Evolutionary conservation across 2,329 filamentous ascomycete genomes (phyloP).

Genomic region (Fusarium cicatricum): DNA sequence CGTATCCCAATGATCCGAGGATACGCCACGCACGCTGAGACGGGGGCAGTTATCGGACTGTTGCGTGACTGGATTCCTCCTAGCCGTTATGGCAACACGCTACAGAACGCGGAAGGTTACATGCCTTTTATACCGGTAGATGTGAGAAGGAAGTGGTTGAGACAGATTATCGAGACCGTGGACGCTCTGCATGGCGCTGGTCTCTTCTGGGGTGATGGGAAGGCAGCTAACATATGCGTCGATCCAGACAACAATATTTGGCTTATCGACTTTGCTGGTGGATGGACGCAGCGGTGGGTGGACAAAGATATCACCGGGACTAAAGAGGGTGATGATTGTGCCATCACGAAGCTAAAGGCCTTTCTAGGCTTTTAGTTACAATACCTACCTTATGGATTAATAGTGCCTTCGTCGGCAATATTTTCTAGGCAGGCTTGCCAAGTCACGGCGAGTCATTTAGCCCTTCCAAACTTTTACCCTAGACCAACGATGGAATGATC

Average conservation of each 20-base stretch:
- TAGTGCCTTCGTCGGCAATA: background rate
- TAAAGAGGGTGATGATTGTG: background rate
- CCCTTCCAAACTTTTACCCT: background rate
- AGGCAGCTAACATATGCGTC: background rate
- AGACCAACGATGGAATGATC: background rate
- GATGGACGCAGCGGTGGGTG: background rate
- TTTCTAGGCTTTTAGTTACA: background rate
- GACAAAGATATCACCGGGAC: background rate
- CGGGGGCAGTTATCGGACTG: background rate
- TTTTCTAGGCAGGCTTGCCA: too few relatives aligned
- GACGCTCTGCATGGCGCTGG: background rate
- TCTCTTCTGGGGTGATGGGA: slow-evolving; percentile 7
- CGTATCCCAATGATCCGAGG: background rate
- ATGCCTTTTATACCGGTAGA: background rate
- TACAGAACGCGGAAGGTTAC: background rate
- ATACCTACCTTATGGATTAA: too few relatives aligned
- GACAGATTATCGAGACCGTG: background rate
- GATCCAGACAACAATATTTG: slow-evolving; percentile 2
- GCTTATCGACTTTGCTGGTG: slow-evolving; percentile 11
- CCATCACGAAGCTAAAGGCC: background rate
- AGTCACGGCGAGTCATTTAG: too few relatives aligned
- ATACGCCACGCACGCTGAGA: background rate
- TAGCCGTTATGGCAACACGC: background rate
- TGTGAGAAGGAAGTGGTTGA: background rate
- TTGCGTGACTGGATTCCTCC: background rate